A percentile compares a stretch with the other conserved stretches of the same genome.
Conservation (phyloP, 345 rosid species). For the Abelmoschus esculentus region DNA sequence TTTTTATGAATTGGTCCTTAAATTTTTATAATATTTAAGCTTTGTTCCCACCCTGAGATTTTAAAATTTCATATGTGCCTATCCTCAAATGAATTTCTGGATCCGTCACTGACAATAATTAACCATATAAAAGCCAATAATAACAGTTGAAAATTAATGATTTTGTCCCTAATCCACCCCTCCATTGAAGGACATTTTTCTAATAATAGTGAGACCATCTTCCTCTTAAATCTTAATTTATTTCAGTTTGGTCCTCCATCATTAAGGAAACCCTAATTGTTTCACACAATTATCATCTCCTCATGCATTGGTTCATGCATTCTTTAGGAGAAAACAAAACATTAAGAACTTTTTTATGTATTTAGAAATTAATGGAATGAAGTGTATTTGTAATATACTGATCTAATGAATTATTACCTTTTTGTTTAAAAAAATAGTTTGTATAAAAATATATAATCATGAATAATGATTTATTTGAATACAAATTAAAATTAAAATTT, state of each 20-base stretch:
- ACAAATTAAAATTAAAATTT: not conserved
- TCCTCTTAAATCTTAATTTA: not conserved
- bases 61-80: too few species aligned
- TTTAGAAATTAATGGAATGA: not conserved
- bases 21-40: too few species aligned
- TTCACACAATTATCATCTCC: not conserved
- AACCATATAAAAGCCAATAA: not conserved
- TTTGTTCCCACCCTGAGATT: too few species aligned
- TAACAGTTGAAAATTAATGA: not conserved
- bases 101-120: too few species aligned
- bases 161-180: not conserved
- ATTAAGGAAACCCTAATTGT: not conserved
- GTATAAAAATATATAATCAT: not conserved
- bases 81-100: too few species aligned
- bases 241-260: not conserved
- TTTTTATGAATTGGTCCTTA: too few species aligned
- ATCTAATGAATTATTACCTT: too few species aligned
- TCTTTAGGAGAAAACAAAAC: not conserved
- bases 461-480: not conserved
- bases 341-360: not conserved
- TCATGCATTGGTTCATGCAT: not conserved
- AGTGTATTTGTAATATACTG: not conserved
- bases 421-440: too few species aligned
- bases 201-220: not conserved
- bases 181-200: conserved; percentile 1